phyloP scores from a whole-genome alignment of 1,139 yeast species.

The Debaryomyces coudertii region DNA sequence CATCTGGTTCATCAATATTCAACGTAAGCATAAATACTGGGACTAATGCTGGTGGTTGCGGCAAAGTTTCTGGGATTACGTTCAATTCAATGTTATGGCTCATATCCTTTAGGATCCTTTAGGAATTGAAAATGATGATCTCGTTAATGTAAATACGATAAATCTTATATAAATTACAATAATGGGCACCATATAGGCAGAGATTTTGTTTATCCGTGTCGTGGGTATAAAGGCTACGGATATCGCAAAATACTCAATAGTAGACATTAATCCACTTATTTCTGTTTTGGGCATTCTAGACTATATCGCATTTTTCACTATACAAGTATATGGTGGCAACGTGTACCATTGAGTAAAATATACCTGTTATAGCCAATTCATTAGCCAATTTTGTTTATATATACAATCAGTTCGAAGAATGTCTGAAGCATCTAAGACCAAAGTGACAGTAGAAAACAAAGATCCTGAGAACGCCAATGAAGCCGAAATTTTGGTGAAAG shows the following conservation, averaged over 20 bases:
- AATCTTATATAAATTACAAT: too few species aligned
- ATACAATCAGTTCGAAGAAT: slow-evolving; percentile 5
- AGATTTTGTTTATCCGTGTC: too few species aligned
- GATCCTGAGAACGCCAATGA: slow-evolving; percentile 23
- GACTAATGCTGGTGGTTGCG: slow-evolving; percentile 26
- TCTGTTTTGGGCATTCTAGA: slow-evolving; percentile 19
- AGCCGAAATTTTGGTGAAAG: slow-evolving; percentile 29
- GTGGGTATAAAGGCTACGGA: not conserved
- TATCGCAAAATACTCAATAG: not conserved
- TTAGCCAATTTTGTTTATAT: slow-evolving; percentile 1
- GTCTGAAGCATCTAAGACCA: slow-evolving; percentile 11
- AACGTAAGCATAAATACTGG: slow-evolving; percentile 37
- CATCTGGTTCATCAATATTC: slow-evolving; percentile 21
- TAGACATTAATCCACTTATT: not conserved
- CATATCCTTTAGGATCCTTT: not conserved
- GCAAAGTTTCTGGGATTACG: slow-evolving; percentile 21
- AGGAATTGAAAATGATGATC: too few species aligned
- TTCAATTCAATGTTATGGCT: not conserved
- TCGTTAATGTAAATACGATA: too few species aligned
- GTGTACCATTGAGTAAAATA: slow-evolving; percentile 1
- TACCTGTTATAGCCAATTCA: slow-evolving; percentile 1
- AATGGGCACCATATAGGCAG: too few species aligned
- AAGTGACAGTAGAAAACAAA: slow-evolving; percentile 34
- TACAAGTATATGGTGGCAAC: slow-evolving; percentile 15
- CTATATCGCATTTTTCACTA: slow-evolving; percentile 4